Base-by-base conservation (phyloP, 1,284 basidiomycete genomes). In the Serendipita sp. region DNA sequence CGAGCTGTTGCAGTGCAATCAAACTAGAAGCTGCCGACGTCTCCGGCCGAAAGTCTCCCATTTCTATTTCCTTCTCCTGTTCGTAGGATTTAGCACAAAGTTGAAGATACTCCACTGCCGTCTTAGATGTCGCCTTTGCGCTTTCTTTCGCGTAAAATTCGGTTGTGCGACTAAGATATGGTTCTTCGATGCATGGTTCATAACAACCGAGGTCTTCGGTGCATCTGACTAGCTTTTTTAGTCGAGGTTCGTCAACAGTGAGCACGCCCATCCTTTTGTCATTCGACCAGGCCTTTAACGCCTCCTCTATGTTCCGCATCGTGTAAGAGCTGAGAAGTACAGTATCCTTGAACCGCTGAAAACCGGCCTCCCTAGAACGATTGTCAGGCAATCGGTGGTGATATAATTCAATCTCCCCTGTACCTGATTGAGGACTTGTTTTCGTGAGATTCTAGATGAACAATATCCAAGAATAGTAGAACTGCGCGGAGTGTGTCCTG, bases 1-100 rank as follows among this genome's bases (percentile, higher is more conserved):
- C 70, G 53, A 50, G 71, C 67, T 70, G 64, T 61, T 62, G 32
- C 44, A 64, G 2, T 70, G 67, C n/a, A 70, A 62, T 47, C 8
- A 58, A 10, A 3, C 29, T 35, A 10, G 53, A 12, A 10, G 15
- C n/a, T n/a, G 8, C 15, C 10, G 5, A 10, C 10, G 53, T 58
- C 32, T 32, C 29, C 10, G 22, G 22, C 4, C 29, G 26, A 32
- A 58, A 26, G 26, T 22, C 32, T 12, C 17, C 34, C 32, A n/a
- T 34, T 58, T 32, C 53, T 58, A 5, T 8, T n/a, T n/a, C 22
- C 29, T 58, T 29, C 29, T 58, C 53, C 6, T 35, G 15, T 26
- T 22, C 6, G n/a, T 26, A n/a, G 12, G 22, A 12, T 10, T 35
- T 26, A 32, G 32, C 32, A 26, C 53, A 58, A 22, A 22, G 8